Percentiles rank a stretch among this genome's conserved stretches.
phyloP scores from a whole-genome alignment of 257 asterid species.

The Solanum chiquidenum region DNA sequence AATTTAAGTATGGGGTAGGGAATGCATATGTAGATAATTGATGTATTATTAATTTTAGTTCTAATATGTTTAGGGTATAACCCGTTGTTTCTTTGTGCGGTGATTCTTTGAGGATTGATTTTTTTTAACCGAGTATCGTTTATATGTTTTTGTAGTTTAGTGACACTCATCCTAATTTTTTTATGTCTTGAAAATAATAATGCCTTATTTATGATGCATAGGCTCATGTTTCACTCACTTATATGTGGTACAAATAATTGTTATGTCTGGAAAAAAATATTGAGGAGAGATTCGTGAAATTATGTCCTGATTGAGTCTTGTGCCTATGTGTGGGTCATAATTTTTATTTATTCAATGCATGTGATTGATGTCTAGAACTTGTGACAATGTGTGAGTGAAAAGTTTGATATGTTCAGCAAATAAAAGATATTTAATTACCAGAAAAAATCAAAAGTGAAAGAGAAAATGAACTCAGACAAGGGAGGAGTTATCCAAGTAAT shows the following conservation, averaged over 20 bases:
- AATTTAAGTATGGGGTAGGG: neutral
- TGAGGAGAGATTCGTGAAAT: neutral
- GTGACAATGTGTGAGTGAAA: neutral
- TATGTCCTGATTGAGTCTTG: neutral
- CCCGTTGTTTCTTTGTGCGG: neutral
- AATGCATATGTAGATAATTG: neutral
- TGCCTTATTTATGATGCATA: neutral
- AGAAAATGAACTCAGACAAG: neutral
- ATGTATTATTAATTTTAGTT: too few species aligned
- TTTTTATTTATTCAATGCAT: neutral
- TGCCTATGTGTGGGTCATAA: neutral
- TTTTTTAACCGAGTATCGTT: neutral
- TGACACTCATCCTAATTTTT: neutral
- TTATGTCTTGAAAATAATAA: neutral
- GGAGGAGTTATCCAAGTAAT: neutral
- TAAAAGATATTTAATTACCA: neutral
- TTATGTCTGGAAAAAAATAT: neutral
- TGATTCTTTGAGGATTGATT: neutral
- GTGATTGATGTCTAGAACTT: neutral
- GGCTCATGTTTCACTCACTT: neutral
- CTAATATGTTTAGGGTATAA: neutral
- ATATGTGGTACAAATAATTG: neutral
- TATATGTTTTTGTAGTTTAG: neutral
- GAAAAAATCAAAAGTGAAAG: neutral
- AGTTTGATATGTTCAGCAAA: too few species aligned